Evolutionary conservation across 176 grass and related monocot genomes (phyloP).

Genomic region (Urochloa ruziziensis): DNA sequence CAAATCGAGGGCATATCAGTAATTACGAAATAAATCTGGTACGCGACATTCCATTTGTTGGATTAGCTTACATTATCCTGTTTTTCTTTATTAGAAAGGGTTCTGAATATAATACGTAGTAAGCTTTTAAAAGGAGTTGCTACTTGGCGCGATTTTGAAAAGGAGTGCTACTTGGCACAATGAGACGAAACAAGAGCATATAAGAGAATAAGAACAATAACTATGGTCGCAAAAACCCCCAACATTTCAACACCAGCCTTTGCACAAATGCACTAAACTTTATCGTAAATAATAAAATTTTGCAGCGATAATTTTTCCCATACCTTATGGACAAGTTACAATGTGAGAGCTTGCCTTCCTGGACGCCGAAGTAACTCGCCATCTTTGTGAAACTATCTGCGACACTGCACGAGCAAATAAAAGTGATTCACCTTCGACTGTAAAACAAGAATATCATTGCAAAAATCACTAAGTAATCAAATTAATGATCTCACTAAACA

Average conservation of each 20-base stretch:
- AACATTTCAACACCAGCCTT: neutral
- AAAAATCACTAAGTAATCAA: too few relatives aligned
- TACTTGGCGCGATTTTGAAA: neutral
- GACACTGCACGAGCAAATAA: too few relatives aligned
- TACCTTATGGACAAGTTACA: too few relatives aligned
- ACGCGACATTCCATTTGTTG: conserved; percentile 29
- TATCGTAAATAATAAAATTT: too few relatives aligned
- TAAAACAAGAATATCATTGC: too few relatives aligned
- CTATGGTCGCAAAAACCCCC: too few relatives aligned
- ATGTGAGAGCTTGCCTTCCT: too few relatives aligned
- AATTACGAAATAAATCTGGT: neutral
- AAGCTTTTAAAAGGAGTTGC: conserved; percentile 3
- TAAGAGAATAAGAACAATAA: neutral
- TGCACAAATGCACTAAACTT: too few relatives aligned
- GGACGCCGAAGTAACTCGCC: too few relatives aligned
- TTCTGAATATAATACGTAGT: neutral
- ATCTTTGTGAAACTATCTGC: too few relatives aligned
- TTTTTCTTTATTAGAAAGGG: conserved; percentile 23
- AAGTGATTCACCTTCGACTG: too few relatives aligned
- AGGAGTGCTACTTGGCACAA: neutral
- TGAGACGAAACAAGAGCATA: neutral
- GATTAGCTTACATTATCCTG: conserved; percentile 32
- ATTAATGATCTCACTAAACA: neutral
- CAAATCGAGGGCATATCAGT: neutral
- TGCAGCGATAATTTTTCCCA: too few relatives aligned